phyloP scores from a whole-genome alignment of 2,329 filamentous ascomycete genomes.

The Epichloe scottii region DNA sequence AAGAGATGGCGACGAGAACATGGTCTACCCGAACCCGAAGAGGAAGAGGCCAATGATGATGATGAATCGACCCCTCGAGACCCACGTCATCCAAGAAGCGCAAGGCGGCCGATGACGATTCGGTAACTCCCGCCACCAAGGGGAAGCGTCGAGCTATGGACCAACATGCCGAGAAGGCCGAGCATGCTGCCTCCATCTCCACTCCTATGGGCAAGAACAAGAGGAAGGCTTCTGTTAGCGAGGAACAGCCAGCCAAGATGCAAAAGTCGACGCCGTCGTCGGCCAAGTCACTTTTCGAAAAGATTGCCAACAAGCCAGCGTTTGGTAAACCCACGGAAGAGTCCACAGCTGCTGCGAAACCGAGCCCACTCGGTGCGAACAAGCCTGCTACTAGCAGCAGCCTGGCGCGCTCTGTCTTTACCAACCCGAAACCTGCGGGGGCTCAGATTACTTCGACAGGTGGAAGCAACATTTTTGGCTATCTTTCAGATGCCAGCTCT shows the following conservation, averaged over 20 bases:
- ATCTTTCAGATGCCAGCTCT: slow-evolving; percentile 44
- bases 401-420: slow-evolving; percentile 31
- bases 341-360: slow-evolving; percentile 15
- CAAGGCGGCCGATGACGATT: slow-evolving; percentile 41
- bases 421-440: slow-evolving; percentile 23
- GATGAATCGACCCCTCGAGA: slow-evolving; percentile 16
- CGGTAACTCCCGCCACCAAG: slow-evolving; percentile 24
- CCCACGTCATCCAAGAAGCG: slow-evolving; percentile 34
- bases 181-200: slow-evolving; percentile 11
- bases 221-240: slow-evolving; percentile 34
- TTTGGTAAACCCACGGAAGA: slow-evolving; percentile 14
- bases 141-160: slow-evolving; percentile 39
- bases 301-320: slow-evolving; percentile 38
- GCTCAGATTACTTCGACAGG: slow-evolving; percentile 13
- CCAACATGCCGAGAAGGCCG: slow-evolving; percentile 27
- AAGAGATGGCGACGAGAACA: slow-evolving; percentile 46
- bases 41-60: slow-evolving; percentile 22
- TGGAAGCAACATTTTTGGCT: slow-evolving; percentile 43
- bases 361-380: slow-evolving; percentile 20
- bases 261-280: slow-evolving; percentile 39
- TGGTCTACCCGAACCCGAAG: slow-evolving; percentile 37
- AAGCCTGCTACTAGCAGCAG: slow-evolving; percentile 23
- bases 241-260: slow-evolving; percentile 37
- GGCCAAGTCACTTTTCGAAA: slow-evolving; percentile 44
- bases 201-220: slow-evolving; percentile 32